Evolutionary conservation across 2,329 filamentous ascomycete genomes (phyloP), one percentile per base, ranked within the genome.

Genomic region (Phoma sp.): DNA sequence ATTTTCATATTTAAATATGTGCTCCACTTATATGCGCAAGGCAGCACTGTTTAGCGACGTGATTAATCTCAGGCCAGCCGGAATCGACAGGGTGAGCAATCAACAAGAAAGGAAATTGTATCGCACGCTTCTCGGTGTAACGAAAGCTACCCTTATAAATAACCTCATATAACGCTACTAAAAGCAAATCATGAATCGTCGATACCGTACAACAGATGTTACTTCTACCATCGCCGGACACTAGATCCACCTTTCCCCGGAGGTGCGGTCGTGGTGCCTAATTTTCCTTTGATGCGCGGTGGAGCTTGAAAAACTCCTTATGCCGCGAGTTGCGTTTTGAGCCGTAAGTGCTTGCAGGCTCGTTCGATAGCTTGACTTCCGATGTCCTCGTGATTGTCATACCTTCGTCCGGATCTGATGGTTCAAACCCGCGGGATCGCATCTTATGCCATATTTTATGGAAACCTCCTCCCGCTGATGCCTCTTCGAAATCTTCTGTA

Each of bases 311-410:
- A 3, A 30, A 15, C 3, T 54, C 39, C 14, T 49, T 33, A 2
- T 46, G 39, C 20, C 40, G 40, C 5, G 43, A 48, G 21, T 23
- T 43, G 17, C 45, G 47, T 15, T 14, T 42, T 11, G 55, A 42
- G 21, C 29, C 43, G 6, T 50, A 48, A 2, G 17, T 38, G 20
- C 42, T 52, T 15, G 52, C 59, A 1, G 52, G 45, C 23, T 62
- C 60, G 17, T 55, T 56, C 9, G 61, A 55, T 1, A 63, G 36
- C 23, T 66, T 49, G 14, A 66, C 36, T 23, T 66, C 62, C 7
- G 58, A 60, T 0, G 59, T 65, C 43, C 54, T 47, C 1, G 61
- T 67, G 15, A 66, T 67, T 1, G 61, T 61, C 59, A 67, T 61
- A n/a, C 61, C 61, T 5, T 55, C 33, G 17, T 47, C 45, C 10